phyloP scores from a whole-genome alignment of 805 yeast genomes.

The Cyberlindnera samutprakarnensis region DNA sequence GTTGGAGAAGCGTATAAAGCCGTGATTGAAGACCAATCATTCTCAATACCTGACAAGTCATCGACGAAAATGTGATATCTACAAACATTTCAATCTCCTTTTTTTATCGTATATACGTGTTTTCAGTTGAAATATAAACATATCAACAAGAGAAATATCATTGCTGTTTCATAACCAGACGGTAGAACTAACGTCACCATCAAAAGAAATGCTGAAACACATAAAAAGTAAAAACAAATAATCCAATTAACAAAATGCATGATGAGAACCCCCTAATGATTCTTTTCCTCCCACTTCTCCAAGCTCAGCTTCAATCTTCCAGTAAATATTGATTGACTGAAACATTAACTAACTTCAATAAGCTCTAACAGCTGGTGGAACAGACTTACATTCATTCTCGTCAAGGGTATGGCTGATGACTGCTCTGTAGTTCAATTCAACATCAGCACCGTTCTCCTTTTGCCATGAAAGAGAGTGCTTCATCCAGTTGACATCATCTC shows the following conservation, averaged over 20 bases:
- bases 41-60: background rate
- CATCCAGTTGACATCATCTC: constrained; percentile 97
- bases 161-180: background rate
- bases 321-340: too few relatives aligned
- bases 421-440: constrained; percentile 73
- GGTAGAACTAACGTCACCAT: too few relatives aligned
- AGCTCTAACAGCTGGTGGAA: constrained; percentile 95
- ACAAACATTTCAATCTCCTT: background rate
- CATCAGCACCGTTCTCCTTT: constrained; percentile 57
- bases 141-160: constrained; percentile 1
- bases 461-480: constrained; percentile 97
- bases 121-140: constrained; percentile 1
- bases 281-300: too few relatives aligned
- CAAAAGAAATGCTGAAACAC: background rate
- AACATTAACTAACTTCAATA: constrained; percentile 53
- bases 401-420: constrained; percentile 83
- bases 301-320: too few relatives aligned
- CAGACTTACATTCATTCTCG: constrained; percentile 86
- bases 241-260: too few relatives aligned
- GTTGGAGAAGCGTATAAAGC: constrained; percentile 53
- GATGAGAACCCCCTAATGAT: too few relatives aligned
- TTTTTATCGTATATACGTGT: background rate
- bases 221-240: too few relatives aligned
- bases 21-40: constrained; percentile 11
- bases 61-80: background rate